Evolutionary conservation across 2,329 filamentous ascomycete genomes (phyloP), one percentile per base, ranked within the genome.

Genomic region (Venturia aucupariae): DNA sequence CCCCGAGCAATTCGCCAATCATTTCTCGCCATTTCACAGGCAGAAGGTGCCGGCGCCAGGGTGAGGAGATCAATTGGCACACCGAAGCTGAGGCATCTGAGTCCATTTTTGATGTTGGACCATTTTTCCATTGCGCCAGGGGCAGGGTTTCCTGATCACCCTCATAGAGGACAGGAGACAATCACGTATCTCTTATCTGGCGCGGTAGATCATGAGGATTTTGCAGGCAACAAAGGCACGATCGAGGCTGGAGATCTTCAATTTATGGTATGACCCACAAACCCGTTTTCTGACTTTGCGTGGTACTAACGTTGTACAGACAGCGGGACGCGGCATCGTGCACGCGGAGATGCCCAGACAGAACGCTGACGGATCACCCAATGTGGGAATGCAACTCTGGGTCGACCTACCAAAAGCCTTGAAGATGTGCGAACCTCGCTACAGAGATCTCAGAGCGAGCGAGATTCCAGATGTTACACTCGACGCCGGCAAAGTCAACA

Each of bases 271-370:
- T 57, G 51, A 27, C 27, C 27, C 30, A 8, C 27, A 8, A 35
- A 57, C 51, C 46, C 46, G 46, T 57, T 30, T 35, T 22, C n/a
- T 35, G 51, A 17, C 5, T 57, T 22, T 19, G 15, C 4, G 51
- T 35, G 30, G 51, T 35, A 57, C 51, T 57, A 38, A 57, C 51
- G 51, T 57, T 35, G 17, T 17, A 22, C 38, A 42, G 38, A 51
- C 44, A 46, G 93, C 93, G 0, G 93, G 93, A 4, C 81, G 83
- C 24, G 93, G 93, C 51, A 95, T 97, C 71, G 89, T 97, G 75
- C 94, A 97, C 76, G 90, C 92, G 44, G 93, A 97, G 77, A 97
- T 97, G 92, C 93, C 93, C 11, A 83, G 85, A 64, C 85, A 90
- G 72, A 90, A 91, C 73, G 74, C 81, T 0, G 90, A 94, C 73